Evolutionary conservation across 192 early-diverging fungal genomes (phyloP).

Genomic region (Coemansia sp.): DNA sequence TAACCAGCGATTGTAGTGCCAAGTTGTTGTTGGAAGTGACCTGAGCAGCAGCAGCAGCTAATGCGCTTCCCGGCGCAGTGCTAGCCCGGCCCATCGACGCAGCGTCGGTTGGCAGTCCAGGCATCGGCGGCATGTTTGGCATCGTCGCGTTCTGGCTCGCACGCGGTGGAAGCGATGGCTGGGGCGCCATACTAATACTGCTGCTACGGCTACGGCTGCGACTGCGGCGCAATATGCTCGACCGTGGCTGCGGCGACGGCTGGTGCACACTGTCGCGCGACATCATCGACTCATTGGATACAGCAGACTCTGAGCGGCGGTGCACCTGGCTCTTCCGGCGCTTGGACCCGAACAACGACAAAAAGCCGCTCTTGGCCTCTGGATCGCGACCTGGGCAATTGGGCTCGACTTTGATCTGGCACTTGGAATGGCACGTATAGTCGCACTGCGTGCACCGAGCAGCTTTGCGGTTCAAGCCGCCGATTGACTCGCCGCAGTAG

Average conservation of each 20-base stretch:
- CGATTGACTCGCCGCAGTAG: slow-evolving; percentile 49
- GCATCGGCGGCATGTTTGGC: neutral
- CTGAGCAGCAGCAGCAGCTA: slow-evolving; percentile 6
- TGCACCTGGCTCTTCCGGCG: slow-evolving; percentile 18
- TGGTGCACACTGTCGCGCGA: slow-evolving; percentile 1
- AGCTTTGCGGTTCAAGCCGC: slow-evolving; percentile 43
- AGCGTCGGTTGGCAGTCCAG: neutral
- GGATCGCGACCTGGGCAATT: slow-evolving; percentile 36
- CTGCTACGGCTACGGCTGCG: slow-evolving; percentile 1
- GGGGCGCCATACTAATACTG: slow-evolving; percentile 6
- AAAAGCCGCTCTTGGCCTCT: slow-evolving; percentile 34
- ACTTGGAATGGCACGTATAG: slow-evolving; percentile 46
- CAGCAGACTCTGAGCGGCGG: slow-evolving; percentile 22
- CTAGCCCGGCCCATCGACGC: slow-evolving; percentile 6
- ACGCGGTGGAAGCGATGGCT: slow-evolving; percentile 1
- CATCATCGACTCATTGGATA: slow-evolving; percentile 13
- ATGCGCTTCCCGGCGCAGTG: slow-evolving; percentile 9
- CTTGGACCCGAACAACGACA: slow-evolving; percentile 39
- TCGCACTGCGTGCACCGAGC: slow-evolving; percentile 37
- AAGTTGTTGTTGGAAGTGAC: neutral
- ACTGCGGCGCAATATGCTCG: neutral
- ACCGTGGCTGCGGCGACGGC: neutral
- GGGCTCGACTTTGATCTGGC: slow-evolving; percentile 49
- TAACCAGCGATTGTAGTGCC: slow-evolving; percentile 1
- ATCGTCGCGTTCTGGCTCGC: neutral